Evolutionary conservation across 2,329 filamentous ascomycete species (phyloP).

Genomic region (Oidium heveae): DNA sequence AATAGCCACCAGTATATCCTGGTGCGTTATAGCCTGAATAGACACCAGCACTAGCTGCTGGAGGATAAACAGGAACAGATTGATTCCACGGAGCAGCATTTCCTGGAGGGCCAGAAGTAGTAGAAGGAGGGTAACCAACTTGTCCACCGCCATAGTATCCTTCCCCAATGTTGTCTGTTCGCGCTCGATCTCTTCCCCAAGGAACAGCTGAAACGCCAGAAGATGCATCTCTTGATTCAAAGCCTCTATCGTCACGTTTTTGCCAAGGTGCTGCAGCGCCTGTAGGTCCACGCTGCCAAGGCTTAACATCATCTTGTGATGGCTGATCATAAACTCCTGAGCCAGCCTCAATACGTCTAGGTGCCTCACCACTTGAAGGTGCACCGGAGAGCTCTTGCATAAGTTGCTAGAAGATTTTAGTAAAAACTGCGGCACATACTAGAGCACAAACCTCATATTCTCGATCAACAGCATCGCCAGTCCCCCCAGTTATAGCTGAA

Average conservation of each 20-base stretch:
- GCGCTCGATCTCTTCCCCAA: conserved; percentile 32
- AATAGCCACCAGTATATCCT: conserved; percentile 17
- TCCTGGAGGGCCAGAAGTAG: conserved; percentile 4
- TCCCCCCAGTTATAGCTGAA: conserved; percentile 30
- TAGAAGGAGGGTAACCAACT: conserved; percentile 26
- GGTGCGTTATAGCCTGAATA: conserved; percentile 28
- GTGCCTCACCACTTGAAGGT: conserved; percentile 30
- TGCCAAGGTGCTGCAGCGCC: conserved; percentile 63
- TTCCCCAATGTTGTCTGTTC: conserved; percentile 17
- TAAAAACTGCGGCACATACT: neutral
- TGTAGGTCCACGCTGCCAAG: conserved; percentile 71
- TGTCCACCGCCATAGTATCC: conserved; percentile 23
- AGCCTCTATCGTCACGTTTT: conserved; percentile 20
- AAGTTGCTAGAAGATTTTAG: conserved; percentile 42
- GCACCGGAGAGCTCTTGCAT: conserved; percentile 83
- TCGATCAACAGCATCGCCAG: conserved; percentile 66
- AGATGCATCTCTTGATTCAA: conserved; percentile 14
- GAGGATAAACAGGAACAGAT: conserved; percentile 16
- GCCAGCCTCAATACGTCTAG: conserved; percentile 67
- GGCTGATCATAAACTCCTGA: conserved; percentile 35
- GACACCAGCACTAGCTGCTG: conserved; percentile 20
- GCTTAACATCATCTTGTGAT: conserved; percentile 36
- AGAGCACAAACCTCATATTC: conserved; percentile 86
- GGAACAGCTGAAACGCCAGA: conserved; percentile 24
- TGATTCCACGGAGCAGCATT: conserved; percentile 20